Evolutionary conservation across 169 alveolate genomes (phyloP).

Genomic region (Eimeria brunetti): DNA sequence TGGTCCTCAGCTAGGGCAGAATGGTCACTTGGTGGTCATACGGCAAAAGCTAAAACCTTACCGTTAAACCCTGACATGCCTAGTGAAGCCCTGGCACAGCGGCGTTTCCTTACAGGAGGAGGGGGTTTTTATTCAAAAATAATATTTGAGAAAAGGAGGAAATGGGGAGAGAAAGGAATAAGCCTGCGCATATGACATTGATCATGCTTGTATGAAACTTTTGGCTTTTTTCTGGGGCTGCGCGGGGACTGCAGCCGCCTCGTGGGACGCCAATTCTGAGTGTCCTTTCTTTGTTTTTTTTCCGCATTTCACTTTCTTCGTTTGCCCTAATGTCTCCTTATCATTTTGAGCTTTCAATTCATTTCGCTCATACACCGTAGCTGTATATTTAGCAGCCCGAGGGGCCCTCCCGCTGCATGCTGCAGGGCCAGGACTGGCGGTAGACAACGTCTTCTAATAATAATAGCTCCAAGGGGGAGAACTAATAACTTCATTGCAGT

Average conservation of each 20-base stretch:
- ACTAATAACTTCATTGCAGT: not conserved
- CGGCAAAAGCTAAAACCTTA: no score
- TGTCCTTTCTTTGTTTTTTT: not conserved
- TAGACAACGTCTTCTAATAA: constrained; percentile 2
- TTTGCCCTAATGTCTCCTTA: not conserved
- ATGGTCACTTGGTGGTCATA: no score
- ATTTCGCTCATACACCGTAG: not conserved
- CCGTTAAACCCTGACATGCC: no score
- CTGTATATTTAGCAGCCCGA: not conserved
- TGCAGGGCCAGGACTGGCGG: not conserved
- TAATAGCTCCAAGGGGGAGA: not conserved
- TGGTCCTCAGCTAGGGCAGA: no score
- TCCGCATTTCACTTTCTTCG: not conserved
- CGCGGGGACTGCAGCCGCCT: constrained; percentile 29
- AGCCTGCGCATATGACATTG: no score
- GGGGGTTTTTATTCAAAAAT: no score
- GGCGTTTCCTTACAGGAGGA: no score
- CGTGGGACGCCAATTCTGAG: not conserved
- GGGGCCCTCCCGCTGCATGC: not conserved
- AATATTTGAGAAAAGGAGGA: no score
- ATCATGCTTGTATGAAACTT: not conserved
- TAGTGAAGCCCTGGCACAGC: no score
- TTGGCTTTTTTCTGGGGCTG: not conserved
- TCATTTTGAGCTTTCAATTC: not conserved
- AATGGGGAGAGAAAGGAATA: no score